Evolutionary conservation across 345 rosid genomes (phyloP), one percentile per base, ranked within the genome.

Genomic region (Sisymbrium irio): DNA sequence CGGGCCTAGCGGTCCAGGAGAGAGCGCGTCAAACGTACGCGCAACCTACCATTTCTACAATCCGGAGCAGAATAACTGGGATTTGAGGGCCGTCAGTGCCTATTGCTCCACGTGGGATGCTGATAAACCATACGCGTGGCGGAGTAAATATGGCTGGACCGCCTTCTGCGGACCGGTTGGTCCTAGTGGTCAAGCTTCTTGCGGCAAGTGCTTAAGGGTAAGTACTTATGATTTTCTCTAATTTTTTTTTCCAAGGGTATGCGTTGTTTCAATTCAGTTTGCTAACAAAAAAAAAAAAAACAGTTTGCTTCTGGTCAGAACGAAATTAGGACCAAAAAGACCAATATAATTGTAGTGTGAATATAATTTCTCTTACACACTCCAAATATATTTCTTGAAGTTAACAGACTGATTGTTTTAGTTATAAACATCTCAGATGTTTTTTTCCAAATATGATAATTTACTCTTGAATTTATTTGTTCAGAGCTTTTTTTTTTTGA

Each of bases 81-180:
- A 84, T 65, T 75, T 85, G 69, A 9, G 15, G 12, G 56, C 56
- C 32, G 87, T 75, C n/a, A 85, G 88, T 42, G 88, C 75, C 2
- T 85, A 72, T 28, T 87, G 91, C 69, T 19, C 89, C 2, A 85
- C 87, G 0, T 89, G 88, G 88, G 89, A 89, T 45, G 88, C 56
- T 50, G 83, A 50, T 50, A 8, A 51, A 41, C 67, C 76, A 84
- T 79, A 81, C 89, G 3, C 77, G 1, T 87, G 95, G 95, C 83
- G 88, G 20, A 77, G 81, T 4, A 50, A 50, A 12, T 81, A 85
- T 0, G 87, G 79, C 18, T 89, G 90, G 88, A 85, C 91, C 2
- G 89, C 88, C 69, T 85, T 84, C 37, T 87, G 91, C 17, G 88
- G 86, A 8, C 79, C 89, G 2, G 81, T 18, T 6, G 89, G 89